Percentiles rank a stretch among this genome's conserved stretches.
Conservation (phyloP, 371 early-diverging fungal species). For the Dichotomocladium elegans region DNA sequence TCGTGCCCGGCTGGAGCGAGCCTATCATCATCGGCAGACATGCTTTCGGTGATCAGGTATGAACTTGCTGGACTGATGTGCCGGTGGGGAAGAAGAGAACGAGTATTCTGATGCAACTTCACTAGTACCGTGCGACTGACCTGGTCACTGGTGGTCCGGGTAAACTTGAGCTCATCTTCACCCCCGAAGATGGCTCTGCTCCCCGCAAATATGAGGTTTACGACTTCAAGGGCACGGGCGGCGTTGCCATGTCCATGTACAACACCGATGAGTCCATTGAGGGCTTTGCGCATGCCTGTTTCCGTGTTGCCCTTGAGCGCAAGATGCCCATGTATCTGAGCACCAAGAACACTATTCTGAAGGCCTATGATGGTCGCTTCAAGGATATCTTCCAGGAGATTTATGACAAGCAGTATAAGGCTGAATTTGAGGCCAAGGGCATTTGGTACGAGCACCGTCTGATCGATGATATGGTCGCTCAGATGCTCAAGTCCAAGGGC, state of each 20-base stretch:
- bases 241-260: constrained; percentile 95
- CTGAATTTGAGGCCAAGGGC: constrained; percentile 65
- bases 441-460: constrained; percentile 98
- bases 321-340: constrained; percentile 91
- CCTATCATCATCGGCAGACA: constrained; percentile 96
- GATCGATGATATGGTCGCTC: constrained; percentile 98
- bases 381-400: constrained; percentile 94
- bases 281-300: constrained; percentile 93
- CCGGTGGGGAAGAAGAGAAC: neutral
- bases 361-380: constrained; percentile 97
- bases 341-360: constrained; percentile 97
- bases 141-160: constrained; percentile 88
- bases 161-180: constrained; percentile 84
- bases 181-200: constrained; percentile 75
- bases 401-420: constrained; percentile 76
- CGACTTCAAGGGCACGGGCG: constrained; percentile 74
- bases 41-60: constrained; percentile 94
- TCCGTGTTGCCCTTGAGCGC: constrained; percentile 84
- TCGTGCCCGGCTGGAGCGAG: constrained; percentile 93
- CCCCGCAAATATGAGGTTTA: constrained; percentile 66
- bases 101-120: neutral
- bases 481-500: constrained; percentile 91
- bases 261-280: constrained; percentile 88
- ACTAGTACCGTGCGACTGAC: constrained; percentile 91
- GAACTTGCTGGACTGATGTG: neutral